A percentile compares a stretch with the other conserved stretches of the same genome.
These are phyloP conservation scores for Populus hybrid DNA, from an alignment of 441 rosid genomes.

Conservation along the genomic window DNA sequence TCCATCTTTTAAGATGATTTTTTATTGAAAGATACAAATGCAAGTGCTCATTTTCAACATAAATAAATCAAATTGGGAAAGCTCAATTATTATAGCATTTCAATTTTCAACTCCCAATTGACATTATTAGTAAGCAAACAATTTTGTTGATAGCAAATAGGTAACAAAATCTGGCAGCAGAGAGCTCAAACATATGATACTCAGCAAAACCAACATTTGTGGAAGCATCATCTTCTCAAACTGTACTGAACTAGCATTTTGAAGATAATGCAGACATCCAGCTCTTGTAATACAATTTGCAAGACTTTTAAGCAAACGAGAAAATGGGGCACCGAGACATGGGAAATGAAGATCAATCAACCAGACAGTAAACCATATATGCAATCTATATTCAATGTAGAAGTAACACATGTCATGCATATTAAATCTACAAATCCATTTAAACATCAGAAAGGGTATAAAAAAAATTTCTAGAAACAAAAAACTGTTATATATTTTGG, in stretches of 20 bases:
- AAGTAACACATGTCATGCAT: background rate
- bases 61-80: background rate
- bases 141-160: background rate
- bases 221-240: background rate
- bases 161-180: background rate
- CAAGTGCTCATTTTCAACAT: background rate
- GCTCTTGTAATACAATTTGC: background rate
- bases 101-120: background rate
- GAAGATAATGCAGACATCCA: background rate
- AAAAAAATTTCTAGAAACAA: background rate
- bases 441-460: background rate
- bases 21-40: background rate
- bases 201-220: background rate
- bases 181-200: background rate
- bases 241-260: background rate
- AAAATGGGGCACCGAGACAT: background rate
- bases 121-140: background rate
- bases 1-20: background rate
- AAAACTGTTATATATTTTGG: background rate
- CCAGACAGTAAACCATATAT: background rate
- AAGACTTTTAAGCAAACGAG: background rate
- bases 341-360: background rate
- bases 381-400: background rate
- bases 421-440: background rate
- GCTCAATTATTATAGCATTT: background rate